phyloP scores from a whole-genome alignment of 129 eudicot genomes.

The Pseudognaphalium luteoalbum region DNA sequence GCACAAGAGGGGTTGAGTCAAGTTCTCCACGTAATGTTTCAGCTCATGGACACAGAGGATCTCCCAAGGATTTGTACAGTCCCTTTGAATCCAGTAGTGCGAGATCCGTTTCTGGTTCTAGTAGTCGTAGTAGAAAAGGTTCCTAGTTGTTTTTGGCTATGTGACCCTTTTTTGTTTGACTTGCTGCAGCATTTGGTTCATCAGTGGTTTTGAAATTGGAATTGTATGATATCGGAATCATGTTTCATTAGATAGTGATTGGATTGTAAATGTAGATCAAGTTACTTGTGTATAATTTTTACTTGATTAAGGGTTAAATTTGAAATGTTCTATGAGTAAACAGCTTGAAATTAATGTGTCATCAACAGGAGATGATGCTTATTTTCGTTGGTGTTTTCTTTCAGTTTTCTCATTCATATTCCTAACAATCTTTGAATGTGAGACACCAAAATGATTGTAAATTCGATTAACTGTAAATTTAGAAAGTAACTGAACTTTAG shows the following conservation, averaged over 20 bases:
- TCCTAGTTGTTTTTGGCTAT: constrained; percentile 30
- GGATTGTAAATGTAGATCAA: constrained; percentile 36
- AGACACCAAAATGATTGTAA: too few relatives aligned
- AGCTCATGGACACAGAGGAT: constrained; percentile 53
- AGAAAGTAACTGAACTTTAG: too few relatives aligned
- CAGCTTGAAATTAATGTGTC: not conserved
- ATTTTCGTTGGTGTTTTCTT: not conserved
- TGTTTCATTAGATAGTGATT: constrained; percentile 33
- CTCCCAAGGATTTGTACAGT: constrained; percentile 64
- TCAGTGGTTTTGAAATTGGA: constrained; percentile 26
- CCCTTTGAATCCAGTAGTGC: constrained; percentile 42
- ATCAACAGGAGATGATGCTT: not conserved
- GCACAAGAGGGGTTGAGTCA: constrained; percentile 43
- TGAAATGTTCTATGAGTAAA: not conserved
- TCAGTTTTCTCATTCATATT: not conserved
- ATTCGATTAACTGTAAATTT: too few relatives aligned
- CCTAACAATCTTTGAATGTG: too few relatives aligned
- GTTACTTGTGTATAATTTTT: constrained; percentile 34
- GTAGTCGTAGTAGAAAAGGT: constrained; percentile 67
- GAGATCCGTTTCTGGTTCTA: constrained; percentile 52
- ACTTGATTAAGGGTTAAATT: constrained; percentile 20
- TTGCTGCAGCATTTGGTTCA: constrained; percentile 24
- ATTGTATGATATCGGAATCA: constrained; percentile 39
- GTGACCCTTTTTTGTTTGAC: not conserved
- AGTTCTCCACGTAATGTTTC: constrained; percentile 58